Evolutionary conservation across 768 basidiomycete genomes (phyloP), one percentile per base, ranked within the genome.

Genomic region (Lactarius sp.): DNA sequence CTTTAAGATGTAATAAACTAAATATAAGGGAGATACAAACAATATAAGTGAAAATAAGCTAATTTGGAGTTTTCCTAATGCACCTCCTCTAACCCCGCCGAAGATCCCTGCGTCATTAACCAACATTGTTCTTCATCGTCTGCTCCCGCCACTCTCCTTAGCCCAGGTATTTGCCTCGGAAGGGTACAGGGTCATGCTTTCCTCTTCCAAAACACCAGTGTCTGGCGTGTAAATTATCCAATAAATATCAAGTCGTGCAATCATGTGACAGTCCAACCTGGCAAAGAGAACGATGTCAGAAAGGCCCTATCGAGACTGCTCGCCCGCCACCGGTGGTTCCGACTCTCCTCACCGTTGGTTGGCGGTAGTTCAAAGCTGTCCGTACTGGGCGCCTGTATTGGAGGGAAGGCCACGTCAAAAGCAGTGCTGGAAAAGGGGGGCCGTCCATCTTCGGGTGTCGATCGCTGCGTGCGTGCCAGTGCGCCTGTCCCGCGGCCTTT

Each of bases 41-140:
- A 64, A 10, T 54, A 64, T 59, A 64, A 53, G 58, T 59, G 3
- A 44, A 64, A 42, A 58, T 59, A 64, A 59, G 58, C 39, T 64
- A 64, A 41, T 59, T 49, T 39, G 37, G 34, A 33, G 22, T 47
- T 41, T 59, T 53, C 51, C 34, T 20, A 36, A n/a, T 33, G 4
- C 37, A 58, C 34, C 41, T 49, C 34, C 41, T 54, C 62, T 59
- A 59, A 46, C 37, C 62, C 22, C 41, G 22, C 37, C 54, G n/a
- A 31, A 49, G 46, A 20, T 39, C 46, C 52, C 34, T 46, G 20
- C 49, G 10, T 49, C 31, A 56, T 51, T 34, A 20, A 20, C 33
- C 33, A 41, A 55, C n/a, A n/a, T 18, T 34, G 36, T 37, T 31
- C n/a, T 37, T 33, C 49, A 22, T 37, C 37, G 34, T 27, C 50